Evolutionary conservation across 1,139 yeast genomes (phyloP).

Genomic region (Yamadazyma mexicana): DNA sequence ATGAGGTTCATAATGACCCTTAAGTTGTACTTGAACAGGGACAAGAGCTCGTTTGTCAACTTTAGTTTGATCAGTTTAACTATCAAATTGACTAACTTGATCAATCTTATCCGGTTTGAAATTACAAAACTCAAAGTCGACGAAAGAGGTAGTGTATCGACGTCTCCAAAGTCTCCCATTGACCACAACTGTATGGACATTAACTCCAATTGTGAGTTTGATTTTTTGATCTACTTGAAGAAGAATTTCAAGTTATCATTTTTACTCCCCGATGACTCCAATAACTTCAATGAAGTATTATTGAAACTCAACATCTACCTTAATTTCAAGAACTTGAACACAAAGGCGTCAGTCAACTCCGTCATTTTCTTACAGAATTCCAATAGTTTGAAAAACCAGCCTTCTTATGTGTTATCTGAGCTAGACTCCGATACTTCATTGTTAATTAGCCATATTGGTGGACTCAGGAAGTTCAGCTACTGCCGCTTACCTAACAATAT

Average conservation of each 20-base stretch:
- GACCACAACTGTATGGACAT: not conserved
- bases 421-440: slow-evolving; percentile 25
- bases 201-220: slow-evolving; percentile 24
- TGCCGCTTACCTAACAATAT: slow-evolving; percentile 39
- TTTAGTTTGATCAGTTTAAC: slow-evolving; percentile 67
- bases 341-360: slow-evolving; percentile 9
- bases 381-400: slow-evolving; percentile 22
- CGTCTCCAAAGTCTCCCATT: not conserved
- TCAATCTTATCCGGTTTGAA: slow-evolving; percentile 22
- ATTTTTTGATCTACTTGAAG: slow-evolving; percentile 30
- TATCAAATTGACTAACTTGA: slow-evolving; percentile 20
- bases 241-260: slow-evolving; percentile 40
- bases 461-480: slow-evolving; percentile 42
- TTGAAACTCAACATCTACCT: slow-evolving; percentile 39
- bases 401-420: slow-evolving; percentile 37
- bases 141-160: not conserved
- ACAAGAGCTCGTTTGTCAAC: slow-evolving; percentile 57
- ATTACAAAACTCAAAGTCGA: slow-evolving; percentile 8
- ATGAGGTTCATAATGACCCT: slow-evolving; percentile 42
- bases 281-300: slow-evolving; percentile 33
- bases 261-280: slow-evolving; percentile 38
- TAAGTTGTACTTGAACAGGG: slow-evolving; percentile 36
- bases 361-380: slow-evolving; percentile 24
- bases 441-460: slow-evolving; percentile 41
- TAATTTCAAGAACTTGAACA: slow-evolving; percentile 24